Evolutionary conservation across 192 early-diverging fungal species (phyloP).

Genomic region (Linnemannia schmuckeri): DNA sequence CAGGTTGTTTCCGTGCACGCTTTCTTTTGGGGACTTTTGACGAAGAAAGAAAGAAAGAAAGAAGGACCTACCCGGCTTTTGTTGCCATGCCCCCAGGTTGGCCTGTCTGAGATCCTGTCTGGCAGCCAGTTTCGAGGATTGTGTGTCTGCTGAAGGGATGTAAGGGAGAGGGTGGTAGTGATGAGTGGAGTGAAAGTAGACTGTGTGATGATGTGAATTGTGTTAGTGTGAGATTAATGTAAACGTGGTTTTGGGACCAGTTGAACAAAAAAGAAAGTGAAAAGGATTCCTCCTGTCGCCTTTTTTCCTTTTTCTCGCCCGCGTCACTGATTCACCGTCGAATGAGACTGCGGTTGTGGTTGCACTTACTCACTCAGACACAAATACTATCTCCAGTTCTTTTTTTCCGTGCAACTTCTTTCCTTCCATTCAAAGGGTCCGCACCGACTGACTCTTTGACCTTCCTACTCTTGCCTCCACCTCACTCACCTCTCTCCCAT

Average conservation of each 20-base stretch:
- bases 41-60: background rate
- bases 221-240: too few relatives aligned
- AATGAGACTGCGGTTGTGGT: too few relatives aligned
- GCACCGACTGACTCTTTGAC: background rate
- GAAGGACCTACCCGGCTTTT: conserved; percentile 30
- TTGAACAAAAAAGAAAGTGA: too few relatives aligned
- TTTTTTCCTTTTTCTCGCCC: background rate
- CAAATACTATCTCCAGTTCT: too few relatives aligned
- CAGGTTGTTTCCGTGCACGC: background rate
- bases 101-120: conserved; percentile 49
- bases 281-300: too few relatives aligned
- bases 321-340: background rate
- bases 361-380: background rate
- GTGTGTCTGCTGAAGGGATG: background rate
- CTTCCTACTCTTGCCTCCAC: background rate
- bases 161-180: background rate
- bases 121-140: conserved; percentile 37
- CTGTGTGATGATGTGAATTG: too few relatives aligned
- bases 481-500: background rate
- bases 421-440: background rate
- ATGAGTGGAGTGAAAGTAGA: too few relatives aligned
- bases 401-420: too few relatives aligned
- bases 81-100: conserved; percentile 48
- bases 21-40: background rate
- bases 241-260: too few relatives aligned